Base-by-base conservation (phyloP, 306 rosid species). In the Prinsepia uniflora region DNA sequence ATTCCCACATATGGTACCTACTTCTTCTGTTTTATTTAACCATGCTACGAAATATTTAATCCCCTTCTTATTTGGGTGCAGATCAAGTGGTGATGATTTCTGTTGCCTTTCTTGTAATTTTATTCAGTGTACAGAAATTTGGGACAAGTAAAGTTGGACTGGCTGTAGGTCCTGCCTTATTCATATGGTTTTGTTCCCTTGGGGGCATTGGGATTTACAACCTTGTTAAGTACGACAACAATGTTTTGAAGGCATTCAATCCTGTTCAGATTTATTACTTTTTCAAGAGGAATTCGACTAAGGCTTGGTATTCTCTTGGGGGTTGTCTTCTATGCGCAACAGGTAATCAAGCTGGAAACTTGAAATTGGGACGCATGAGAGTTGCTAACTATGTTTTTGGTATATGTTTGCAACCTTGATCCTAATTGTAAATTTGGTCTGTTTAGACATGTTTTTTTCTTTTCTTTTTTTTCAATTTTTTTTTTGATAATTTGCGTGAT, bases 111-210 rank as follows among this genome's bases (percentile, higher is more conserved):
- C 95, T 90, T 64, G 72, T 94, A 57, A 47, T 90, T 84, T 78
- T 94, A 80, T 94, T 94, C 86, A 94, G 98, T 71, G 96, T 94
- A 70, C 97, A 94, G 80, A 94, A 87, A 82, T 94, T 80, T 71
- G 97, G 98, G 73, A 94, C 98, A 18, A 94, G 98, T 82, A 94
- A 90, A 86, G 85, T 90, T 78, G 98, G 98, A 76, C 89, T 94
- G 62, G 88, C 43, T 69, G 94, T 94, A 18, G 98, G 98, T 79
- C 98, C 97, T 77, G 95, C 98, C 75, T 87, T 94, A 72, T 90
- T 90, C 78, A 42, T 90, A 80, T 94, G 98, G 97, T 94, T 90
- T 82, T 94, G 96, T 83, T 87, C 89, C 67, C 97, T 94, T 65
- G 97, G 88, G 40, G 78, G 82, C 76, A 57, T 89, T 52, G 98